These are phyloP conservation scores for Fusarium scirpi DNA, from an alignment of 2,329 filamentous ascomycete species.

Conservation along the genomic window DNA sequence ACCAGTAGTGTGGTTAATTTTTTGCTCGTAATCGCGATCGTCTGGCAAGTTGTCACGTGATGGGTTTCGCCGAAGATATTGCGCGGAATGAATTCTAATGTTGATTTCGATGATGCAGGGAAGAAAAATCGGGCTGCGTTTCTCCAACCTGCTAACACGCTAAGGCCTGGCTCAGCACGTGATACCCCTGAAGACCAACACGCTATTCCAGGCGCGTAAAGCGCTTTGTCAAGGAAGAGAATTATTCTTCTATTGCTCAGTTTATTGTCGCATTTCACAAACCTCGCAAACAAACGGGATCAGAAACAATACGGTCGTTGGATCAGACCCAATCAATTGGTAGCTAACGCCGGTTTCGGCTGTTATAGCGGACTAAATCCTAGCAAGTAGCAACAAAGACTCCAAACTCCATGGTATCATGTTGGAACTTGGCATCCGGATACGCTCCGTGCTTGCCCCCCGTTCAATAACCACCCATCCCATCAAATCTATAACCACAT, in stretches of 20 bases:
- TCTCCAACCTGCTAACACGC: constrained; percentile 30
- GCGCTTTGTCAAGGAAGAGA: not conserved
- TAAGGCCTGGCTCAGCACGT: constrained; percentile 48
- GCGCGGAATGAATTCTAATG: constrained; percentile 25
- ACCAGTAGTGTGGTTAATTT: constrained; percentile 43
- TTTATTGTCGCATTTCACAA: not conserved
- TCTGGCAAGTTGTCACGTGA: constrained; percentile 52
- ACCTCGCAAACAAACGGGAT: not conserved
- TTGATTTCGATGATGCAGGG: constrained; percentile 48
- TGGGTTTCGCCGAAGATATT: constrained; percentile 33
- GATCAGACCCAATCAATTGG: not conserved
- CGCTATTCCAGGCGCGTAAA: constrained; percentile 23
- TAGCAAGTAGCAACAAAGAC: constrained; percentile 29
- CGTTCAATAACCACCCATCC: constrained; percentile 35
- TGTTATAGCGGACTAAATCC: constrained; percentile 32
- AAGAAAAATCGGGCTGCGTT: constrained; percentile 46
- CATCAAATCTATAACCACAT: constrained; percentile 22
- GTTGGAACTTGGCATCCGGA: constrained; percentile 43
- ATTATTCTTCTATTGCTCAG: not conserved
- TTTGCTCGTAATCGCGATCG: constrained; percentile 44
- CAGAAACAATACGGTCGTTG: not conserved
- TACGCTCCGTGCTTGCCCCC: constrained; percentile 29
- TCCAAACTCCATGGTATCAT: constrained; percentile 55
- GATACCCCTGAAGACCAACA: constrained; percentile 46
- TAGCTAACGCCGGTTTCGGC: constrained; percentile 23